phyloP scores from a whole-genome alignment of 768 basidiomycete genomes.

The Gloeopeniophorella convolvens region DNA sequence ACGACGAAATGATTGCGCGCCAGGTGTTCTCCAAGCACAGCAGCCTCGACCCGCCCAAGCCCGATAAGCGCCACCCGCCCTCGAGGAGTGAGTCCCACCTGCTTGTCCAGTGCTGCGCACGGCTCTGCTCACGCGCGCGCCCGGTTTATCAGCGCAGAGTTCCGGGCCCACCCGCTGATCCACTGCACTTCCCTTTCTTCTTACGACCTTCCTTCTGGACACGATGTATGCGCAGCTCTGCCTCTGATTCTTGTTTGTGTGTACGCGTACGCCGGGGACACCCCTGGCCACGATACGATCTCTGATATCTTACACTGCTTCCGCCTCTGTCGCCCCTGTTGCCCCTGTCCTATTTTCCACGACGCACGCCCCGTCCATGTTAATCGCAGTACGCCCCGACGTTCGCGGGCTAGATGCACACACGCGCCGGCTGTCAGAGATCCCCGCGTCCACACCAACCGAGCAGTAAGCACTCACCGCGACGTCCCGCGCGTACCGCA shows the following conservation, averaged over 20 bases:
- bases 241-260: too few species aligned
- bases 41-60: conserved; percentile 7
- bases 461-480: conserved; percentile 49
- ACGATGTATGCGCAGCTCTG: too few species aligned
- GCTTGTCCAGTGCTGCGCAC: neutral
- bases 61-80: conserved; percentile 2
- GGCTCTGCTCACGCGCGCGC: neutral
- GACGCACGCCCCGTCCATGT: neutral
- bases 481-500: conserved; percentile 80
- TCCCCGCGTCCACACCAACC: conserved; percentile 2
- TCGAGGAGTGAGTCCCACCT: neutral
- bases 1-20: conserved; percentile 12
- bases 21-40: conserved; percentile 15
- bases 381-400: conserved; percentile 79
- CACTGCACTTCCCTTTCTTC: too few species aligned
- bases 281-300: neutral
- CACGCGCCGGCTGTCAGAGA: too few species aligned
- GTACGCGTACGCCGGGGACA: neutral
- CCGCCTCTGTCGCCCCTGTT: too few species aligned
- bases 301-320: neutral
- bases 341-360: neutral
- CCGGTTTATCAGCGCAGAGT: conserved; percentile 10
- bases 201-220: too few species aligned
- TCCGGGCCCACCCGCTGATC: too few species aligned
- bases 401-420: conserved; percentile 81